These are phyloP conservation scores for Diversispora eburnea DNA, from an alignment of 192 early-diverging fungal genomes.

Conservation along the genomic window DNA sequence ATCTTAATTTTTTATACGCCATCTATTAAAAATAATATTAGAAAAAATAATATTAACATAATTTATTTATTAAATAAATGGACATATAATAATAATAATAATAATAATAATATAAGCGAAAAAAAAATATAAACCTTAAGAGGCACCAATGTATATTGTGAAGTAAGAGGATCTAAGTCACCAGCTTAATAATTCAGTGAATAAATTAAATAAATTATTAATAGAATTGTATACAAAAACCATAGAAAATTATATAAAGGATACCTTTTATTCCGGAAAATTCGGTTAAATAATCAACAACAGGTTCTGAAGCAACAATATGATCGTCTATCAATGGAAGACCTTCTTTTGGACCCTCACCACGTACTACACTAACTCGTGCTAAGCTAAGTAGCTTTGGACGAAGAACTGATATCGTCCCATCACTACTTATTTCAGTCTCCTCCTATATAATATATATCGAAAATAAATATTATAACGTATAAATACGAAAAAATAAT, in stretches of 20 bases:
- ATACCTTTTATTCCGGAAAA: slow-evolving; percentile 89
- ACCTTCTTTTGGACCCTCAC: slow-evolving; percentile 63
- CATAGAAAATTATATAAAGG: slow-evolving; percentile 17
- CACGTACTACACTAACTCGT: slow-evolving; percentile 86
- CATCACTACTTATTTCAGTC: slow-evolving; percentile 88
- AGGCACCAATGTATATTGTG: slow-evolving; percentile 77
- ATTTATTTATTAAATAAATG: neutral
- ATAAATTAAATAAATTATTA: neutral
- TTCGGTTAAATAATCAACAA: slow-evolving; percentile 90
- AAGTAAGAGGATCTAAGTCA: slow-evolving; percentile 72
- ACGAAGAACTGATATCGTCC: slow-evolving; percentile 76
- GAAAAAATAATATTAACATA: neutral
- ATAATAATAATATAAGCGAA: neutral
- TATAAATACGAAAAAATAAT: neutral
- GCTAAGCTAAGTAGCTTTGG: slow-evolving; percentile 82
- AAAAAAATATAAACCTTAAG: slow-evolving; percentile 56
- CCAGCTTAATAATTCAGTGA: slow-evolving; percentile 47
- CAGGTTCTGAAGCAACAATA: slow-evolving; percentile 75
- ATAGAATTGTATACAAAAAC: slow-evolving; percentile 6
- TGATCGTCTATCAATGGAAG: slow-evolving; percentile 98
- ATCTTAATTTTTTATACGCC: slow-evolving; percentile 88
- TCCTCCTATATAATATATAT: slow-evolving; percentile 55
- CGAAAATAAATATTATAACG: neutral
- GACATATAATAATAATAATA: slow-evolving; percentile 42
- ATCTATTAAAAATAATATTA: slow-evolving; percentile 28